Conservation (phyloP, 2,329 filamentous ascomycete species). For the Penicillium crustosum region DNA sequence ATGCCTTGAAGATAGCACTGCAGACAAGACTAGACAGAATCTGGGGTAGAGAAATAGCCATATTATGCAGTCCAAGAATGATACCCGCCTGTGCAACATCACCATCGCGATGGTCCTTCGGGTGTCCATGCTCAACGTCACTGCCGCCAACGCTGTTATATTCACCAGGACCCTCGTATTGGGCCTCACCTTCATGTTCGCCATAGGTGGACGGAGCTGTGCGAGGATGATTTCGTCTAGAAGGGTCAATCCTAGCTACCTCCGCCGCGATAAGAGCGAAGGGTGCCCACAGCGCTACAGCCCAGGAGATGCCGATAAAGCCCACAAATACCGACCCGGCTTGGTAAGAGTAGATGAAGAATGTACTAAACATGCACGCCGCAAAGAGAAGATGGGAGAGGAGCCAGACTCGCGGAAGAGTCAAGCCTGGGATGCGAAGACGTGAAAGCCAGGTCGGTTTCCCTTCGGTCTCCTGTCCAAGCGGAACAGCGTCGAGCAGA, state of each 20-base stretch:
- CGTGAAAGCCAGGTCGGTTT: slow-evolving; percentile 52
- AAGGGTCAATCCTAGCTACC: slow-evolving; percentile 77
- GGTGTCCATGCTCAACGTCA: slow-evolving; percentile 31
- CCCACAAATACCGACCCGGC: slow-evolving; percentile 76
- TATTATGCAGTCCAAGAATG: slow-evolving; percentile 92
- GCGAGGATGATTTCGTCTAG: slow-evolving; percentile 53
- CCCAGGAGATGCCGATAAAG: slow-evolving; percentile 86
- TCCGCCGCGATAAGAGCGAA: slow-evolving; percentile 94
- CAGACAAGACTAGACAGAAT: slow-evolving; percentile 85
- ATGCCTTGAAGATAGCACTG: slow-evolving; percentile 76
- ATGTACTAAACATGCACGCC: slow-evolving; percentile 75
- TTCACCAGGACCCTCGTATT: slow-evolving; percentile 5
- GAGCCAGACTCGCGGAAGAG: slow-evolving; percentile 85
- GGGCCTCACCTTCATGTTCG: not conserved
- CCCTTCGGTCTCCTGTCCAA: slow-evolving; percentile 15
- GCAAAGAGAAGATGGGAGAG: slow-evolving; percentile 82
- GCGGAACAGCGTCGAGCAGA: slow-evolving; percentile 24
- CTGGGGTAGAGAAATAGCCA: slow-evolving; percentile 87
- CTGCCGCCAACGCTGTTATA: not conserved
- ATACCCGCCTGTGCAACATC: slow-evolving; percentile 78
- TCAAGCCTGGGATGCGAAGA: slow-evolving; percentile 77
- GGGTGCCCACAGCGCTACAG: slow-evolving; percentile 88
- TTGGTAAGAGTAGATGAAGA: slow-evolving; percentile 70
- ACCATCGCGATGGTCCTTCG: slow-evolving; percentile 34
- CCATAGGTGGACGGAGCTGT: slow-evolving; percentile 12